Evolutionary conservation across 2,329 filamentous ascomycete species (phyloP).

Genomic region (Fusarium irregulare): DNA sequence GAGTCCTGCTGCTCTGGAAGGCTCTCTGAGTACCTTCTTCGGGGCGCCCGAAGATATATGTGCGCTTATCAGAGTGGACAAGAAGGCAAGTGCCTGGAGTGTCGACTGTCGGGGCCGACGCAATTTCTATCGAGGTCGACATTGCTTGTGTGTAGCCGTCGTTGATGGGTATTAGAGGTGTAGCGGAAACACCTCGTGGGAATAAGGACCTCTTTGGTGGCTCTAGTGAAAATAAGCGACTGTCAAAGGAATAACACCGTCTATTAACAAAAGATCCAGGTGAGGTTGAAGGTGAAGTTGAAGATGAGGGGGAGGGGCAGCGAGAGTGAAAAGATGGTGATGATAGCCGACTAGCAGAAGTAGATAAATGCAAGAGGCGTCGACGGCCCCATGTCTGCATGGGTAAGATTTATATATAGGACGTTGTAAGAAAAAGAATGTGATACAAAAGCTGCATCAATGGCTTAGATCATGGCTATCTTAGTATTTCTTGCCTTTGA

Average conservation of each 20-base stretch:
- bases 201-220: not conserved
- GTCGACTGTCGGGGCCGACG: slow-evolving; percentile 87
- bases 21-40: slow-evolving; percentile 87
- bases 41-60: slow-evolving; percentile 87
- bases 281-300: not conserved
- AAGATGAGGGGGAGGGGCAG: not conserved
- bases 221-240: not conserved
- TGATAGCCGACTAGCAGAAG: slow-evolving; percentile 20
- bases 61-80: slow-evolving; percentile 82
- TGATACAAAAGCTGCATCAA: slow-evolving; percentile 9
- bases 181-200: not conserved
- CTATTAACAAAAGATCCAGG: slow-evolving; percentile 6
- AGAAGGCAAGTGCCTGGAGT: slow-evolving; percentile 82
- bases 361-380: slow-evolving; percentile 34
- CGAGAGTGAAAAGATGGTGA: not conserved
- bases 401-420: slow-evolving; percentile 7
- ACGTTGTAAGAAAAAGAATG: not conserved
- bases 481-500: not conserved
- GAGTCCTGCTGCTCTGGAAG: slow-evolving; percentile 73
- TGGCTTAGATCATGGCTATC: slow-evolving; percentile 7
- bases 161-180: not conserved
- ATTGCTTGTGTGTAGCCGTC: slow-evolving; percentile 58
- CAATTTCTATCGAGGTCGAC: slow-evolving; percentile 78
- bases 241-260: not conserved
- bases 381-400: slow-evolving; percentile 49